phyloP scores from a whole-genome alignment of 768 basidiomycete species.

The Rossbeevera mucosa region DNA sequence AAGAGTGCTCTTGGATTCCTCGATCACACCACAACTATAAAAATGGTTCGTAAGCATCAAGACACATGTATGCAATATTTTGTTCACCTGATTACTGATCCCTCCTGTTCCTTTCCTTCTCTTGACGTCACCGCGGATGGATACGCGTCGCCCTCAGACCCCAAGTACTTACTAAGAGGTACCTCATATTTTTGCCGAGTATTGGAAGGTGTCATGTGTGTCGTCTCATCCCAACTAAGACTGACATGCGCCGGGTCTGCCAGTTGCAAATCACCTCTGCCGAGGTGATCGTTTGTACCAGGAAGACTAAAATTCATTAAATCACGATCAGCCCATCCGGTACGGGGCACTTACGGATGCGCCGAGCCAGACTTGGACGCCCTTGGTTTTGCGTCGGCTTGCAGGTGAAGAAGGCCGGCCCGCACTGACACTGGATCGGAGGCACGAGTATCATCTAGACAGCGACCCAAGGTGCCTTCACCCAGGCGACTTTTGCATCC shows the following conservation, averaged over 20 bases:
- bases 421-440: background rate
- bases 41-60: background rate
- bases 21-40: too few relatives aligned
- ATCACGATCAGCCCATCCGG: background rate
- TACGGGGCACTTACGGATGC: conserved; percentile 3
- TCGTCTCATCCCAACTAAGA: conserved; percentile 3
- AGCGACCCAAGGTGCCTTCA: background rate
- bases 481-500: background rate
- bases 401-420: background rate
- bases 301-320: conserved; percentile 8
- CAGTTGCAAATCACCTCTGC: background rate
- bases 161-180: conserved; percentile 14
- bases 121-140: background rate
- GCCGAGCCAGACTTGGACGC: background rate
- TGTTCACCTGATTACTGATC: conserved; percentile 3
- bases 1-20: background rate
- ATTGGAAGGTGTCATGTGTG: background rate
- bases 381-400: background rate
- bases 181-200: conserved; percentile 12
- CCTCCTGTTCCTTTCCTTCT: background rate
- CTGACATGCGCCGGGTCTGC: background rate
- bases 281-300: background rate
- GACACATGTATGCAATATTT: background rate
- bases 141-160: background rate
- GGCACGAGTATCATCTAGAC: background rate